Evolutionary conservation across 106 monocot genomes (phyloP).

Genomic region (Platanthera zijinensis): DNA sequence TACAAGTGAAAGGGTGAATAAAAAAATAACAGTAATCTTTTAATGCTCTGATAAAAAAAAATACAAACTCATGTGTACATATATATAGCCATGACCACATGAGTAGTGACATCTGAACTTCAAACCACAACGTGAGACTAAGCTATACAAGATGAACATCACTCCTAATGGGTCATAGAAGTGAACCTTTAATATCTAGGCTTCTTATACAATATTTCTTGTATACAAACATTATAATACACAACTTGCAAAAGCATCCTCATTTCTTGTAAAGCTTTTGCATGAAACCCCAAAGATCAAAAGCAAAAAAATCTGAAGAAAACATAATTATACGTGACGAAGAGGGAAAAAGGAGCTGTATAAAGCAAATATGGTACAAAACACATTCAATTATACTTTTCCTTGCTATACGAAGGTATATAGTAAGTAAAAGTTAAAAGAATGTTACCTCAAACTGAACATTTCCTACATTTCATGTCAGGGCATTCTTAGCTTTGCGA

Average conservation of each 20-base stretch:
- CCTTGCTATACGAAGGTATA: not conserved
- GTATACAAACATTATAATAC: not conserved
- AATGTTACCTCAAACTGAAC: constrained; percentile 5
- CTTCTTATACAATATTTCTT: too few relatives aligned
- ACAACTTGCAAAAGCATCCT: not conserved
- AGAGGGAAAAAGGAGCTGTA: not conserved
- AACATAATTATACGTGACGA: not conserved
- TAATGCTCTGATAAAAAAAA: too few relatives aligned
- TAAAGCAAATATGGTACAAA: not conserved
- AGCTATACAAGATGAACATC: too few relatives aligned
- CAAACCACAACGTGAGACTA: too few relatives aligned
- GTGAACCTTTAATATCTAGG: too few relatives aligned
- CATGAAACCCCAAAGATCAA: not conserved
- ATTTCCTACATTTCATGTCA: constrained; percentile 13
- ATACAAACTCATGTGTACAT: too few relatives aligned
- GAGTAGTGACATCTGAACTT: too few relatives aligned
- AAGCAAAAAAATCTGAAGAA: not conserved
- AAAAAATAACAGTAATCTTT: too few relatives aligned
- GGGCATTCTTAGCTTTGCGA: constrained; percentile 16
- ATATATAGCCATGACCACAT: too few relatives aligned
- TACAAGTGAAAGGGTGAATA: too few relatives aligned
- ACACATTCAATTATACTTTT: not conserved
- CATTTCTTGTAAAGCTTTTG: not conserved
- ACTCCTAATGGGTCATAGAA: too few relatives aligned
- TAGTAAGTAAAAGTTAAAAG: not conserved